Conservation (phyloP, 345 rosid genomes). For the Lumnitzera littorea region DNA sequence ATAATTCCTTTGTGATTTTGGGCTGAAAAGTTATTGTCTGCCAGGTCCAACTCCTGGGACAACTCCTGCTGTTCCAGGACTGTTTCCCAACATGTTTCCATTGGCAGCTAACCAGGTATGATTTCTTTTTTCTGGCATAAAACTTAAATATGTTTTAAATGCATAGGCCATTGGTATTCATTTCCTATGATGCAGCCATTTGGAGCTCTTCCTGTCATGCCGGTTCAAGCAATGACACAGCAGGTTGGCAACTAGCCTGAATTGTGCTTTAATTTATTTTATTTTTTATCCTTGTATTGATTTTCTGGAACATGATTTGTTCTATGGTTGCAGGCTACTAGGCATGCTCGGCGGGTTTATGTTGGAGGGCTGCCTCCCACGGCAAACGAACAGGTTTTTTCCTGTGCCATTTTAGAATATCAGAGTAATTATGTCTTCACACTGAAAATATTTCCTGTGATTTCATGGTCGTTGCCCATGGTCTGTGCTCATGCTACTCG, state of each 20-base stretch:
- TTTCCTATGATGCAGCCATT: slow-evolving; percentile 41
- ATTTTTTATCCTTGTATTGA: too few relatives aligned
- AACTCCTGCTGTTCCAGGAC: slow-evolving; percentile 65
- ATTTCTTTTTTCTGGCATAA: not conserved
- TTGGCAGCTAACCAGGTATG: slow-evolving; percentile 68
- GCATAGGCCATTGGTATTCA: too few relatives aligned
- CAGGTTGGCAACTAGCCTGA: slow-evolving; percentile 47
- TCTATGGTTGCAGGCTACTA: slow-evolving; percentile 60
- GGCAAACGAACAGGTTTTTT: slow-evolving; percentile 93
- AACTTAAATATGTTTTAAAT: not conserved
- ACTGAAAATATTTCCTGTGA: too few relatives aligned
- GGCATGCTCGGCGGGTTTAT: slow-evolving; percentile 99
- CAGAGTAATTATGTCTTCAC: too few relatives aligned
- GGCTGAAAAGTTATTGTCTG: slow-evolving; percentile 5
- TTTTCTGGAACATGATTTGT: too few relatives aligned
- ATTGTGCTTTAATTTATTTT: not conserved
- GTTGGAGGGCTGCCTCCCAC: slow-evolving; percentile 98
- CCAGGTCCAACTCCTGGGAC: slow-evolving; percentile 83
- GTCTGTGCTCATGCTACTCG: too few relatives aligned
- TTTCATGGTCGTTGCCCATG: too few relatives aligned
- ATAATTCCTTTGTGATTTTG: slow-evolving; percentile 6
- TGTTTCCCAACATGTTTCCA: slow-evolving; percentile 80
- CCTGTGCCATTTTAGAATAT: not conserved
- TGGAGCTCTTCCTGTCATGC: slow-evolving; percentile 77
- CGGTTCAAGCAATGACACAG: slow-evolving; percentile 98